phyloP scores from a whole-genome alignment of 2,329 filamentous ascomycete species.

The Phialocephala subalpina region DNA sequence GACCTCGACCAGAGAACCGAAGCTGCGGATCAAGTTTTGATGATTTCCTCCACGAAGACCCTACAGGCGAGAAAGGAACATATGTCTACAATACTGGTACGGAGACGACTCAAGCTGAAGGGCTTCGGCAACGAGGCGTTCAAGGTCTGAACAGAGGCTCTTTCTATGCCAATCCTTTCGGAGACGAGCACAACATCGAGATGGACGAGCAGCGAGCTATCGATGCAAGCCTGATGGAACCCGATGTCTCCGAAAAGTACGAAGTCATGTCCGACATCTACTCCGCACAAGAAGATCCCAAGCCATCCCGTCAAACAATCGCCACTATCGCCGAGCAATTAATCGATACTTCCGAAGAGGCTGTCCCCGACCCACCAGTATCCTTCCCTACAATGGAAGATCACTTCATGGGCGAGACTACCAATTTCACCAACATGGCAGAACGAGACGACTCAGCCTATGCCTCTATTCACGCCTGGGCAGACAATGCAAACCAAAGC shows the following conservation, averaged over 20 bases:
- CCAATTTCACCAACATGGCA: slow-evolving; percentile 59
- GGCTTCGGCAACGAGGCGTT: slow-evolving; percentile 57
- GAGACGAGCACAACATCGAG: slow-evolving; percentile 46
- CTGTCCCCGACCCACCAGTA: slow-evolving; percentile 36
- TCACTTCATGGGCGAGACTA: slow-evolving; percentile 38
- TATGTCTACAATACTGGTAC: slow-evolving; percentile 66
- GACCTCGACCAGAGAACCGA: slow-evolving; percentile 39
- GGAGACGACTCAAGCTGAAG: slow-evolving; percentile 52
- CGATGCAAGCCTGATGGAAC: slow-evolving; percentile 53
- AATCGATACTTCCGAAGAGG: slow-evolving; percentile 40
- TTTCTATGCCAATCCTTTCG: slow-evolving; percentile 65
- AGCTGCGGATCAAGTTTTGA: slow-evolving; percentile 55
- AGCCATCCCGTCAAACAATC: slow-evolving; percentile 30
- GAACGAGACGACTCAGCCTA: slow-evolving; percentile 59
- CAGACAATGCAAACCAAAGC: slow-evolving; percentile 52
- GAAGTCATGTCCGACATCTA: slow-evolving; percentile 62
- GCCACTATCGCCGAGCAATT: slow-evolving; percentile 39
- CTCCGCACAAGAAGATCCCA: slow-evolving; percentile 34
- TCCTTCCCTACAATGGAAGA: slow-evolving; percentile 38
- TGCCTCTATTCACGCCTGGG: slow-evolving; percentile 71
- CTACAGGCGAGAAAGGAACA: slow-evolving; percentile 59
- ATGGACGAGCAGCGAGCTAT: slow-evolving; percentile 53
- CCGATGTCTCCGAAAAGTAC: slow-evolving; percentile 51
- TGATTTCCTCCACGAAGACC: slow-evolving; percentile 63
- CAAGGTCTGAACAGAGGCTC: slow-evolving; percentile 54